A percentile compares a stretch with the other conserved stretches of the same genome.
phyloP scores from a whole-genome alignment of 2,329 filamentous ascomycete species.

The Talaromyces sp. region DNA sequence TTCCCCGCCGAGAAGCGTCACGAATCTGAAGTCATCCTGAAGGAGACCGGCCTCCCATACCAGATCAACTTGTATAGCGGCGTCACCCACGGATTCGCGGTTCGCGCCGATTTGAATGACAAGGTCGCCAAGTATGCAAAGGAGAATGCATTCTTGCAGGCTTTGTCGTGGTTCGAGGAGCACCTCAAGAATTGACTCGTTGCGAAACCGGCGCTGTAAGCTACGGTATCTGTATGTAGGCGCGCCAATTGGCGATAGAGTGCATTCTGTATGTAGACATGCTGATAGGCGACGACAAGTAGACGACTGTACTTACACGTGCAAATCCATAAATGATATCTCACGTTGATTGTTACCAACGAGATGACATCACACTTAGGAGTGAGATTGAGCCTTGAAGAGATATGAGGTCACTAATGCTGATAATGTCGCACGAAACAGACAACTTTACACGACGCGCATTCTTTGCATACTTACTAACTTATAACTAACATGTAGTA shows the following conservation, averaged over 20 bases:
- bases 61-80: conserved; percentile 70
- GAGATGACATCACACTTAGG: no score
- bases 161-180: conserved; percentile 60
- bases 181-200: conserved; percentile 9
- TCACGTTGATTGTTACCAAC: no score
- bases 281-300: neutral
- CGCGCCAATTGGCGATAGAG: no score
- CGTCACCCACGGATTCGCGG: conserved; percentile 68
- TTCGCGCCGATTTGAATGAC: conserved; percentile 59
- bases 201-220: neutral
- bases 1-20: conserved; percentile 57
- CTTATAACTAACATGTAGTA: no score
- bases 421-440: no score
- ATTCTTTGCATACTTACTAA: no score
- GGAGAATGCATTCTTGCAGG: conserved; percentile 73
- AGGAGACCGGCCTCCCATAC: conserved; percentile 55
- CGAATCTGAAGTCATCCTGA: conserved; percentile 56
- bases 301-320: neutral
- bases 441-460: no score
- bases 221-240: neutral
- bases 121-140: conserved; percentile 62
- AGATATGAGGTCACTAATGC: no score
- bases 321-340: neutral
- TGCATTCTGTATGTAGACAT: neutral
- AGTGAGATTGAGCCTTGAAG: no score